phyloP scores from a whole-genome alignment of 495 filamentous ascomycete species.

The Neurospora sp. region DNA sequence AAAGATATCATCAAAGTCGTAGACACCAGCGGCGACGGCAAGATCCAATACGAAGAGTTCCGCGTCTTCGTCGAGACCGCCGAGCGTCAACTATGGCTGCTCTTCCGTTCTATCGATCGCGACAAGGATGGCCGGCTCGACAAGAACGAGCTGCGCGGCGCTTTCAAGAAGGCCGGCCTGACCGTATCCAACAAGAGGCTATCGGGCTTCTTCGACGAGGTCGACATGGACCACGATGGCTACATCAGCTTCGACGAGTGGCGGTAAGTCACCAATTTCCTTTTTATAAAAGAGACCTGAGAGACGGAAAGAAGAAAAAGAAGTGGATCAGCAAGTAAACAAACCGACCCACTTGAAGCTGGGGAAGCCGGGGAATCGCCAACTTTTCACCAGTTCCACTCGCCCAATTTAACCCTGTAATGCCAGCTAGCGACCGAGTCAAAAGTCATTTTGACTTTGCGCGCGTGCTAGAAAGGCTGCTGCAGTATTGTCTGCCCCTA shows the following conservation, averaged over 20 bases:
- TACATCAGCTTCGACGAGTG: slow-evolving; percentile 88
- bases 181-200: slow-evolving; percentile 67
- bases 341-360: not conserved
- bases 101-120: slow-evolving; percentile 82
- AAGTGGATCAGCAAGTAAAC: not conserved
- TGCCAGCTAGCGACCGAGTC: not conserved
- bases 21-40: slow-evolving; percentile 77
- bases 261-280: slow-evolving; percentile 55
- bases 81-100: slow-evolving; percentile 65
- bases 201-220: slow-evolving; percentile 75
- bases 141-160: slow-evolving; percentile 67
- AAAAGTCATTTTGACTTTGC: not conserved
- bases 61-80: slow-evolving; percentile 76
- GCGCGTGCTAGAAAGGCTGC: not conserved
- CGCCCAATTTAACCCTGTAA: not conserved
- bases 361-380: not conserved
- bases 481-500: not conserved
- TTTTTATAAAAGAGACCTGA: not conserved
- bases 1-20: slow-evolving; percentile 66
- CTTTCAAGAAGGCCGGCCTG: slow-evolving; percentile 70
- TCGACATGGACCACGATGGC: slow-evolving; percentile 84
- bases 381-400: not conserved
- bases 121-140: slow-evolving; percentile 84
- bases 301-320: not conserved
- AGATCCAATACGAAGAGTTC: slow-evolving; percentile 89